Evolutionary conservation across 1,139 yeast species (phyloP).

Genomic region (Diutina mesorugosa): DNA sequence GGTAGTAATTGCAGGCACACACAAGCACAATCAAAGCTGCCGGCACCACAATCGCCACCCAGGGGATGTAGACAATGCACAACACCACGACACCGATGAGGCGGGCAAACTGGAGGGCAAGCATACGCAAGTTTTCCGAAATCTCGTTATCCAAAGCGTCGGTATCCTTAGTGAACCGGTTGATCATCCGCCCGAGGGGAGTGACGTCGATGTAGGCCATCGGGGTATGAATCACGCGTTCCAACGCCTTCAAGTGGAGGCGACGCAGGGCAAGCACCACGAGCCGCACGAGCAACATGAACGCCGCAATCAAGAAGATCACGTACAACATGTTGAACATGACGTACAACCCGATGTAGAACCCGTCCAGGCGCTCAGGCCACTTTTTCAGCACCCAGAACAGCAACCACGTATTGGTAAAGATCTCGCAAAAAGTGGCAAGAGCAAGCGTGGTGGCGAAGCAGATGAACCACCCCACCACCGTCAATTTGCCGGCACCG

Average conservation of each 20-base stretch:
- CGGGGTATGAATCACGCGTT: constrained; percentile 31
- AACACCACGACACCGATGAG: constrained; percentile 7
- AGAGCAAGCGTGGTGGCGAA: background rate
- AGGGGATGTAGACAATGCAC: constrained; percentile 9
- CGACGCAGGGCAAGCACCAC: constrained; percentile 12
- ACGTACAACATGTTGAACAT: constrained; percentile 7
- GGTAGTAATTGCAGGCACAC: constrained; percentile 34
- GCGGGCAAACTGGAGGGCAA: constrained; percentile 5
- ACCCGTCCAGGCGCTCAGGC: constrained; percentile 4
- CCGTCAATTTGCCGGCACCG: constrained; percentile 39
- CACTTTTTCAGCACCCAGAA: constrained; percentile 1
- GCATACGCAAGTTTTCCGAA: constrained; percentile 7
- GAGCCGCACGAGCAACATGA: constrained; percentile 5
- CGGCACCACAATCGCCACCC: constrained; percentile 35
- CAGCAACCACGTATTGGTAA: background rate
- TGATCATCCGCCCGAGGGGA: constrained; percentile 10
- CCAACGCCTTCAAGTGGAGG: constrained; percentile 34
- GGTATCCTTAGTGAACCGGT: constrained; percentile 10
- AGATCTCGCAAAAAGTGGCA: background rate
- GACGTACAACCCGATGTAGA: constrained; percentile 7
- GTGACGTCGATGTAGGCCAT: constrained; percentile 10
- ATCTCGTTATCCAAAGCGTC: constrained; percentile 10
- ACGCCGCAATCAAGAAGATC: constrained; percentile 5
- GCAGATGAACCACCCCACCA: background rate
- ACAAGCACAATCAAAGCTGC: constrained; percentile 21